Evolutionary conservation across 805 yeast species (phyloP).

Genomic region (Wickerhamiella azyma): DNA sequence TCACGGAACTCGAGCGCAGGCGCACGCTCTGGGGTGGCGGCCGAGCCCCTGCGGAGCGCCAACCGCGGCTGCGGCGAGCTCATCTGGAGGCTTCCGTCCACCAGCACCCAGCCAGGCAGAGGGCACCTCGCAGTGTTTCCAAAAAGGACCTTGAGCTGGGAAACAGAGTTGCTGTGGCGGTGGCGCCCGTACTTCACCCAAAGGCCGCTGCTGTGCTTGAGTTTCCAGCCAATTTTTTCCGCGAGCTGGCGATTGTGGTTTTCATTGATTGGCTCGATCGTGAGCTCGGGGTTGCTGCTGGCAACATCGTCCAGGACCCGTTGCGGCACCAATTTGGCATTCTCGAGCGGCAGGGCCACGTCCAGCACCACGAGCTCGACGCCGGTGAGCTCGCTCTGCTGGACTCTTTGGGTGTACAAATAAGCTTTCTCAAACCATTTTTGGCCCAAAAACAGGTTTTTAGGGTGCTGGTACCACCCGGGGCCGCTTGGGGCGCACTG

Average conservation of each 20-base stretch:
- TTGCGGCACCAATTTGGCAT: constrained; percentile 22
- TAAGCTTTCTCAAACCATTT: constrained; percentile 33
- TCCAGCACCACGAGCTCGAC: constrained; percentile 22
- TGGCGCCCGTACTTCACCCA: constrained; percentile 46
- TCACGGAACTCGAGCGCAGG: constrained; percentile 18
- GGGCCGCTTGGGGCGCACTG: constrained; percentile 19
- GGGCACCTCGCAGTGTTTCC: constrained; percentile 69
- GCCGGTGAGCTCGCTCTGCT: constrained; percentile 24
- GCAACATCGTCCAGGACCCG: constrained; percentile 18
- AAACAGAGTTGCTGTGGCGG: constrained; percentile 29
- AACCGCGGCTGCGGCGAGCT: constrained; percentile 20
- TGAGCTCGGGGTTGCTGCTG: constrained; percentile 11
- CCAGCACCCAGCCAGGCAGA: constrained; percentile 50
- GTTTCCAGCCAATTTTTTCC: constrained; percentile 25
- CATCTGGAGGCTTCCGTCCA: constrained; percentile 20
- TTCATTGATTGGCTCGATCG: constrained; percentile 9
- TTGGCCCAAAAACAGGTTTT: constrained; percentile 34
- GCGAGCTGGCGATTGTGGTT: constrained; percentile 12
- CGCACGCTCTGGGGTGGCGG: constrained; percentile 4
- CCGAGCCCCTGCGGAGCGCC: constrained; percentile 17
- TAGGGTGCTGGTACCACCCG: constrained; percentile 33
- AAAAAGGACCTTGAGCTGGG: constrained; percentile 55
- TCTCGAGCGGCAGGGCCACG: constrained; percentile 18
- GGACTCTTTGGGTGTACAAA: constrained; percentile 24
- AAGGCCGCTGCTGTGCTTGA: constrained; percentile 30